Evolutionary conservation across 768 basidiomycete species (phyloP).

Genomic region (Pulveroboletus sp.): DNA sequence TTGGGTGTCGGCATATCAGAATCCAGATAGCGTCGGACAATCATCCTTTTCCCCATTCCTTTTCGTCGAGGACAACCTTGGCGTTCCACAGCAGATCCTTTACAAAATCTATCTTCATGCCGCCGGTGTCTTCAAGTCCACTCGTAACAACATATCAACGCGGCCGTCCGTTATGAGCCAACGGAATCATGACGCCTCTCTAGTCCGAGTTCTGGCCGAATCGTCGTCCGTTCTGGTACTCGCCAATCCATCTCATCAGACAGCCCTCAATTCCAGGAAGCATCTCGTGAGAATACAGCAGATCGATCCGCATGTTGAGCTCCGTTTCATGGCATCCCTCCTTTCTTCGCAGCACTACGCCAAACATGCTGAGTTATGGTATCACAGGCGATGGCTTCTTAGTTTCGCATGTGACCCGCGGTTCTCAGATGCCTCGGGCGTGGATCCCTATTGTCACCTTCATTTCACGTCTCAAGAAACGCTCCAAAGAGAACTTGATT

Average conservation of each 20-base stretch:
- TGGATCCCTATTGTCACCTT: neutral
- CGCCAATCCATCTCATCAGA: constrained; percentile 64
- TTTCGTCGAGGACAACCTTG: constrained; percentile 54
- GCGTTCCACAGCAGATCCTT: constrained; percentile 57
- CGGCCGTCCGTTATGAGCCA: neutral
- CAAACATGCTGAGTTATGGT: constrained; percentile 67
- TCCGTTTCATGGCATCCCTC: constrained; percentile 43
- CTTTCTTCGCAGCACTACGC: constrained; percentile 49
- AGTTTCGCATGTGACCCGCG: constrained; percentile 27
- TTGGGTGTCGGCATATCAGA: constrained; percentile 32
- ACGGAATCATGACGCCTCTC: neutral
- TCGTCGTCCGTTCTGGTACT: constrained; percentile 52
- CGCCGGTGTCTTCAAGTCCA: constrained; percentile 31
- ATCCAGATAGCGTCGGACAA: constrained; percentile 15
- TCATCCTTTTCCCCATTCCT: constrained; percentile 44
- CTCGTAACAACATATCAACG: constrained; percentile 11
- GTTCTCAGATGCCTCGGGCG: neutral
- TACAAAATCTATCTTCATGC: constrained; percentile 49
- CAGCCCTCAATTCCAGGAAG: constrained; percentile 61
- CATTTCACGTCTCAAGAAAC: constrained; percentile 29
- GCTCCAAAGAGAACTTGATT: constrained; percentile 44
- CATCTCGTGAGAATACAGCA: constrained; percentile 37
- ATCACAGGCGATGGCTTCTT: constrained; percentile 66
- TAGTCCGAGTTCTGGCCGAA: constrained; percentile 19
- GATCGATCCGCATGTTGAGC: constrained; percentile 42